These are phyloP conservation scores for Colletotrichum musae DNA, from an alignment of 2,329 filamentous ascomycete genomes.

Conservation along the genomic window DNA sequence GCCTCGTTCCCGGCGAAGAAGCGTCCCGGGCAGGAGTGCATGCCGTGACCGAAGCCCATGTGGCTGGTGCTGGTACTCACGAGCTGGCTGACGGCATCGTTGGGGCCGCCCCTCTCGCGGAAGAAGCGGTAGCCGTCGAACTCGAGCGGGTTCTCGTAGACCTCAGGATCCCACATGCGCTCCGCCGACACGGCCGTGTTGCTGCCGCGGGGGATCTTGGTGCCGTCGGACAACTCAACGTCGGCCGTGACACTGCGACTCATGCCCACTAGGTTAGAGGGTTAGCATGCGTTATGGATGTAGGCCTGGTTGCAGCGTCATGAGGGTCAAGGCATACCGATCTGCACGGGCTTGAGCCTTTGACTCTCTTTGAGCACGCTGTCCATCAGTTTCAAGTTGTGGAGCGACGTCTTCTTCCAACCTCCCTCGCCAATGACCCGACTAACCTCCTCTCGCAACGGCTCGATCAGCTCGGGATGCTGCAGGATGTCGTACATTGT, in stretches of 20 bases:
- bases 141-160: not conserved
- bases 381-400: conserved; percentile 22
- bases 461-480: conserved; percentile 4
- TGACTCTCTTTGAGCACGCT: conserved; percentile 24
- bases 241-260: not conserved
- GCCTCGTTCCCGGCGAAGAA: conserved; percentile 22
- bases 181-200: conserved; percentile 4
- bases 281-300: not conserved
- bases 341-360: conserved; percentile 7
- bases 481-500: not conserved
- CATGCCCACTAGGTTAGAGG: not conserved
- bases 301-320: not conserved
- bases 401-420: conserved; percentile 8
- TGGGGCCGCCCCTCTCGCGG: not conserved
- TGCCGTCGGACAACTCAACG: conserved; percentile 5
- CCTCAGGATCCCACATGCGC: conserved; percentile 17
- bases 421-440: conserved; percentile 1
- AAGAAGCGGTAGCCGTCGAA: conserved; percentile 26
- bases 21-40: conserved; percentile 22
- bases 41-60: conserved; percentile 24
- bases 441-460: conserved; percentile 1
- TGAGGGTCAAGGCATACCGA: not conserved
- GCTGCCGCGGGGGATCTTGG: not conserved
- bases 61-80: conserved; percentile 13
- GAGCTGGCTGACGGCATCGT: not conserved